phyloP scores from a whole-genome alignment of 2,329 filamentous ascomycete genomes.

The Aspergillus neoniger region DNA sequence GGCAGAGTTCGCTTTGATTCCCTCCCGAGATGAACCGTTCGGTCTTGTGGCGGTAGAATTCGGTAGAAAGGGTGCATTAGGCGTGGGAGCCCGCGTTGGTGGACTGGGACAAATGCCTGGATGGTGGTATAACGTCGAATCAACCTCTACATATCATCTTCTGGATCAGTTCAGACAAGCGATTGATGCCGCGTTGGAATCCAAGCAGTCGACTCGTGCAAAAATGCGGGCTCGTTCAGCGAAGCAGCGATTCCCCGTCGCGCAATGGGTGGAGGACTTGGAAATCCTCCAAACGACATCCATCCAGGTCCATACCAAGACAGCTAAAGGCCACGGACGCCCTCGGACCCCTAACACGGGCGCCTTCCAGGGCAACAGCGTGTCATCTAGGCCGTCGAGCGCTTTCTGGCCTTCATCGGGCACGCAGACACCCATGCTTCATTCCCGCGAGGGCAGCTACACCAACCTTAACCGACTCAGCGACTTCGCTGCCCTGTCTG shows the following conservation, averaged over 20 bases:
- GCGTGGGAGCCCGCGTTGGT: conserved; percentile 65
- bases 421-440: conserved; percentile 31
- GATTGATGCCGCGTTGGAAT: conserved; percentile 60
- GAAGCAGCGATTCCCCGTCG: conserved; percentile 66
- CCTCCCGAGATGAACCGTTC: conserved; percentile 68
- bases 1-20: conserved; percentile 67
- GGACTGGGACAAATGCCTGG: conserved; percentile 70
- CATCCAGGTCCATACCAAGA: conserved; percentile 58
- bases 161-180: conserved; percentile 65
- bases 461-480: conserved; percentile 30
- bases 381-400: conserved; percentile 18
- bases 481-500: conserved; percentile 28
- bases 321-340: conserved; percentile 29
- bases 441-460: conserved; percentile 29
- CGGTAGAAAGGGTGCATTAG: conserved; percentile 66
- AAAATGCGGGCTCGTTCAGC: conserved; percentile 65
- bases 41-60: conserved; percentile 69
- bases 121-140: conserved; percentile 71
- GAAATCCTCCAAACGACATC: conserved; percentile 62
- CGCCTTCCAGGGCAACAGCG: conserved; percentile 24
- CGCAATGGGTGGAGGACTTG: conserved; percentile 65
- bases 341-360: conserved; percentile 41
- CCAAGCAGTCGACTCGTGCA: conserved; percentile 56
- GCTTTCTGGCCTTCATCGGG: conserved; percentile 23
- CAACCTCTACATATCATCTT: conserved; percentile 61